These are phyloP conservation scores for Tulasnella sp. DNA, from an alignment of 768 basidiomycete genomes.

Conservation along the genomic window DNA sequence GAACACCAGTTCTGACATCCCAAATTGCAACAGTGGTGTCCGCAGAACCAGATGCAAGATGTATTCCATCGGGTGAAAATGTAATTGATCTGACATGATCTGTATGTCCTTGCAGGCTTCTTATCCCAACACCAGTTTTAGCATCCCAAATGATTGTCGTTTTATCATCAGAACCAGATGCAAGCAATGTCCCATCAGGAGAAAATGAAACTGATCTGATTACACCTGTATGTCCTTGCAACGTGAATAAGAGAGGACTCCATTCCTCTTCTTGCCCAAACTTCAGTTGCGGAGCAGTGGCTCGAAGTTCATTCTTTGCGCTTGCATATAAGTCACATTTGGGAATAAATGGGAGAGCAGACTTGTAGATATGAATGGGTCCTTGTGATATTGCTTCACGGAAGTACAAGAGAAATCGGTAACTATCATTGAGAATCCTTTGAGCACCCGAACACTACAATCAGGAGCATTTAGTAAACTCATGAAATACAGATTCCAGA, in stretches of 20 bases:
- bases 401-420: not conserved
- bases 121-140: not conserved
- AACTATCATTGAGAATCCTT: not conserved
- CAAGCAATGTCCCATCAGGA: slow-evolving; percentile 2
- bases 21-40: not conserved
- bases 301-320: not conserved
- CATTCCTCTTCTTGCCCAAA: not conserved
- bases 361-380: not conserved
- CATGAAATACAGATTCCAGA: not conserved
- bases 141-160: slow-evolving; percentile 14
- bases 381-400: not conserved
- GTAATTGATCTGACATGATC: not conserved
- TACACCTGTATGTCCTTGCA: not conserved
- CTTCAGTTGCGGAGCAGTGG: not conserved
- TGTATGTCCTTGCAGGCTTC: not conserved
- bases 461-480: not conserved
- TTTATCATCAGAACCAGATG: slow-evolving; percentile 12
- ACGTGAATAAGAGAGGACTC: not conserved
- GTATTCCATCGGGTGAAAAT: slow-evolving; percentile 5
- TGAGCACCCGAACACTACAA: not conserved
- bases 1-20: slow-evolving; percentile 2
- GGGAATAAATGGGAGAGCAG: not conserved
- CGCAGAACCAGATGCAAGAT: not conserved
- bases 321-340: not conserved
- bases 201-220: slow-evolving; percentile 7